Percentiles rank a stretch among this genome's conserved stretches.
These are phyloP conservation scores for Plasmodium ovale DNA, from an alignment of 169 alveolate genomes.

Conservation along the genomic window DNA sequence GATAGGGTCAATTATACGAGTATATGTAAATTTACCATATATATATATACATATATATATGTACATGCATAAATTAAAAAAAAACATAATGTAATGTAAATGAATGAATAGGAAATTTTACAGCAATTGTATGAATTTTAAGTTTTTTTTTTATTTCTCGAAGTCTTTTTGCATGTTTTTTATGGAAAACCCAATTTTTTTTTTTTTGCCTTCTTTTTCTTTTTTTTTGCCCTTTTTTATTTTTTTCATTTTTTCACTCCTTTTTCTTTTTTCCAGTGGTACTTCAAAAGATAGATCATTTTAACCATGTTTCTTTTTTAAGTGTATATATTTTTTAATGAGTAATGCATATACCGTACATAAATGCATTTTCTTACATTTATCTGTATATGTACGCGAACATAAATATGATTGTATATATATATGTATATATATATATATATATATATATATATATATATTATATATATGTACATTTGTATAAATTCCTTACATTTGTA, in stretches of 20 bases:
- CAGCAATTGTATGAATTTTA: too few species aligned
- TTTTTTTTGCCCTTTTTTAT: too few species aligned
- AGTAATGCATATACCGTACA: not conserved
- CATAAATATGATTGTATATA: too few species aligned
- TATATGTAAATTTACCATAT: not conserved
- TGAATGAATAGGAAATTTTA: not conserved
- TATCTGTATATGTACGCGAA: too few species aligned
- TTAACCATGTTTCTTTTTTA: slow-evolving; percentile 23
- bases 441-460: not conserved
- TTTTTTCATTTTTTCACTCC: not conserved
- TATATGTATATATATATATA: not conserved
- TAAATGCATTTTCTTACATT: not conserved
- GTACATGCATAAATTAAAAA: not conserved
- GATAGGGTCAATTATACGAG: not conserved
- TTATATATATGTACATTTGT: too few species aligned
- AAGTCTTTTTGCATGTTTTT: slow-evolving; percentile 37
- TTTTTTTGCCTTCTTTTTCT: too few species aligned
- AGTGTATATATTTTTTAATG: not conserved
- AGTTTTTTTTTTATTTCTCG: slow-evolving; percentile 10
- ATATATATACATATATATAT: not conserved
- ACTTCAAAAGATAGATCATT: slow-evolving; percentile 16
- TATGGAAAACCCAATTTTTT: not conserved
- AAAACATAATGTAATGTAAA: not conserved
- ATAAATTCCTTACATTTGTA: slow-evolving; percentile 8
- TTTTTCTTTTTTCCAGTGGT: slow-evolving; percentile 12